Percentiles rank a stretch among this genome's conserved stretches.
Conservation (phyloP, 495 filamentous ascomycete genomes). For the Umbilicaria muhlenbergii region DNA sequence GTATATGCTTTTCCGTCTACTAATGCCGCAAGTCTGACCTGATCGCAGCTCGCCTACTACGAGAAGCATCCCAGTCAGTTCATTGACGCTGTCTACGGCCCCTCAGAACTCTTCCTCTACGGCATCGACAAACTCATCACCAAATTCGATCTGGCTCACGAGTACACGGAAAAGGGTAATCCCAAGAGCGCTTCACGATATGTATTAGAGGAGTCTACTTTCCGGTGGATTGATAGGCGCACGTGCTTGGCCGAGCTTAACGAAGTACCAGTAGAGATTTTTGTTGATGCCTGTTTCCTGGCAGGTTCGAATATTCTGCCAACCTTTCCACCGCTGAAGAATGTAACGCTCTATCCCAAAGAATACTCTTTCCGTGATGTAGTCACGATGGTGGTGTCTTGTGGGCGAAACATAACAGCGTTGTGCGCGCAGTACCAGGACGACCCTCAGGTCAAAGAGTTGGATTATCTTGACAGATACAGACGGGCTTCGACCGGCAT, state of each 20-base stretch:
- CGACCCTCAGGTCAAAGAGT: constrained; percentile 49
- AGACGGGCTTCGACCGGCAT: constrained; percentile 68
- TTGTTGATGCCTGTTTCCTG: constrained; percentile 71
- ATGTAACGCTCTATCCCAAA: constrained; percentile 29
- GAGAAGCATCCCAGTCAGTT: constrained; percentile 50
- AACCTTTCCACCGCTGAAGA: constrained; percentile 59
- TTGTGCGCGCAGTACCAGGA: constrained; percentile 57
- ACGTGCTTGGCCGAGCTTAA: constrained; percentile 52
- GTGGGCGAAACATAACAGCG: constrained; percentile 42
- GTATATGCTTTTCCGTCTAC: constrained; percentile 24
- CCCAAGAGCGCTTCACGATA: not conserved
- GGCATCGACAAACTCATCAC: constrained; percentile 74
- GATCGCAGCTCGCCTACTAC: constrained; percentile 61
- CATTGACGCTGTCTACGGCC: constrained; percentile 65
- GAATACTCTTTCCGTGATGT: constrained; percentile 45
- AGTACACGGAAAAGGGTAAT: constrained; percentile 4
- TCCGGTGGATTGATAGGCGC: constrained; percentile 57
- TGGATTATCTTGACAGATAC: constrained; percentile 70
- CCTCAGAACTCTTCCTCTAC: constrained; percentile 78
- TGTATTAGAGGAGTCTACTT: constrained; percentile 39
- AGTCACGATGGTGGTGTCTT: constrained; percentile 51
- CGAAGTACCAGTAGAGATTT: constrained; percentile 52
- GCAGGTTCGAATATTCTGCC: constrained; percentile 68
- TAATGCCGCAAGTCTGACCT: not conserved
- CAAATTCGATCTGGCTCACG: constrained; percentile 37